phyloP scores from a whole-genome alignment of 208 protist species.

The Trypanosoma cruzi region DNA sequence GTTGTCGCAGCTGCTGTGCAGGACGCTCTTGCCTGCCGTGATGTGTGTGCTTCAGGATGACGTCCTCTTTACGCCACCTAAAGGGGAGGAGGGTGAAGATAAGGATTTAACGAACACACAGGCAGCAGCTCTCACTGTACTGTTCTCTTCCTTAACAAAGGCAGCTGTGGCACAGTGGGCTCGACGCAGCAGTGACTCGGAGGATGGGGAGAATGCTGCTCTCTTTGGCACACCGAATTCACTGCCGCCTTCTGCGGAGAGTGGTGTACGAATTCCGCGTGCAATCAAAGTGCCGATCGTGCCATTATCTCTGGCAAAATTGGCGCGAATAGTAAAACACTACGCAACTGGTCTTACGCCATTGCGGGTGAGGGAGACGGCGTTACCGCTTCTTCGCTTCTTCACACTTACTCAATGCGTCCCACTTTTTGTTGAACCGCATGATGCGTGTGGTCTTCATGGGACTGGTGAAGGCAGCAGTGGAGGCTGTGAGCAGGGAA shows the following conservation, averaged over 20 bases:
- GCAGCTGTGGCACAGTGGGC: conserved; percentile 20
- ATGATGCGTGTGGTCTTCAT: neutral
- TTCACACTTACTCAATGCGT: conserved; percentile 32
- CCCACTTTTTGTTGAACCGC: conserved; percentile 12
- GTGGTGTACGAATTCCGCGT: neutral
- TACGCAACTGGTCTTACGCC: conserved; percentile 1
- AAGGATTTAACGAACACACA: neutral
- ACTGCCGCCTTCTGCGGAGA: neutral
- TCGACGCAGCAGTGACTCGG: neutral
- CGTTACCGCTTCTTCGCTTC: conserved; percentile 28
- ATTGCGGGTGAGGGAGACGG: neutral
- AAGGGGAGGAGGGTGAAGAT: neutral
- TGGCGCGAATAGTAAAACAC: neutral
- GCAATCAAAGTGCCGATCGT: neutral
- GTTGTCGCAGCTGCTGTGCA: conserved; percentile 26
- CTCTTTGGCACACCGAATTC: conserved; percentile 8
- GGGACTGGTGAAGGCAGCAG: neutral
- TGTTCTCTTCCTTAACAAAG: conserved; percentile 27
- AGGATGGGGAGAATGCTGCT: neutral
- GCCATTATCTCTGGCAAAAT: conserved; percentile 1
- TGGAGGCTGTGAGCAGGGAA: neutral
- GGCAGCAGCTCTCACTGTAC: conserved; percentile 21
- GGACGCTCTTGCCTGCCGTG: conserved; percentile 17
- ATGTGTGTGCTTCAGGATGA: conserved; percentile 16
- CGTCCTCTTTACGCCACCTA: neutral